Conservation (phyloP, 345 rosid species). For the Melaleuca quinquenervia region DNA sequence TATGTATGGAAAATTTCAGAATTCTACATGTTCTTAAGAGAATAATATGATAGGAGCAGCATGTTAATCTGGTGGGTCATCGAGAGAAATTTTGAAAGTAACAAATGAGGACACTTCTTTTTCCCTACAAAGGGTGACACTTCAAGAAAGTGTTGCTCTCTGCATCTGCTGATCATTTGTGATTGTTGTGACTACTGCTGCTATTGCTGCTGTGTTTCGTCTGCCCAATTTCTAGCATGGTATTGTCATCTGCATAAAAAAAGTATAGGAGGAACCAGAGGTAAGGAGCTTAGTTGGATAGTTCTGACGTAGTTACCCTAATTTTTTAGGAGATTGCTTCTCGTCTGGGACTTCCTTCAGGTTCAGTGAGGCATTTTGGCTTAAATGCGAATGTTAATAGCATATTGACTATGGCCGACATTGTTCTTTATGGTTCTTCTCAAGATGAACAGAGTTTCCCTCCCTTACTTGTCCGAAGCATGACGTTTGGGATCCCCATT, state of each 20-base stretch:
- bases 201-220: neutral
- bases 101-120: neutral
- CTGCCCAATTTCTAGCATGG: neutral
- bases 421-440: conserved; percentile 85
- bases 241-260: neutral
- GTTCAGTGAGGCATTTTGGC: conserved; percentile 68
- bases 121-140: neutral
- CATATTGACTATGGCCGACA: conserved; percentile 68
- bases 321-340: conserved; percentile 63
- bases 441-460: conserved; percentile 94
- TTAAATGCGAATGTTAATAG: conserved; percentile 60
- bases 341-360: conserved; percentile 58
- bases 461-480: conserved; percentile 69
- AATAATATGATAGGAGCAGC: neutral
- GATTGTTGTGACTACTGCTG: neutral
- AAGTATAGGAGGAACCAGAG: neutral
- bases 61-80: neutral
- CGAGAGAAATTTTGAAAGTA: neutral
- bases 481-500: conserved; percentile 78
- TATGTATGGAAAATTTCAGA: neutral
- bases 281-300: neutral
- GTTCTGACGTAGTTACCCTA: neutral
- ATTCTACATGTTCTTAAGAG: neutral
- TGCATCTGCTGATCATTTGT: neutral
- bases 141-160: neutral